phyloP scores from a whole-genome alignment of 2,329 filamentous ascomycete genomes.

The Nothomitra cinnamomea region DNA sequence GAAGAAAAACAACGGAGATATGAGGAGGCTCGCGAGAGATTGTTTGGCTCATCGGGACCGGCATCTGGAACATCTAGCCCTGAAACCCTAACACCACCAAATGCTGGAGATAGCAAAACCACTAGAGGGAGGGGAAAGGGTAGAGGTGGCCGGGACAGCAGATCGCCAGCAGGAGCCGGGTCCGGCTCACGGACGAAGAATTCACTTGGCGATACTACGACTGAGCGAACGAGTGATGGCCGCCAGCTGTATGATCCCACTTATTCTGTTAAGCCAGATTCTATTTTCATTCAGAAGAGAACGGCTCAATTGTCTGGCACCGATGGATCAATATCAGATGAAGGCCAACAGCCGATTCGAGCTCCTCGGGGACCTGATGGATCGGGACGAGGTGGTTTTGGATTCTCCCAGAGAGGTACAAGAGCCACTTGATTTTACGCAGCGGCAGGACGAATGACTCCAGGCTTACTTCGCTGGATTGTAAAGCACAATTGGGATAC shows the following conservation, averaged over 20 bases:
- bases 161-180: slow-evolving; percentile 17
- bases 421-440: slow-evolving; percentile 15
- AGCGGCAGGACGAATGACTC: neutral
- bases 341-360: slow-evolving; percentile 51
- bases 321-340: slow-evolving; percentile 31
- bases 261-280: slow-evolving; percentile 47
- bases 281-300: slow-evolving; percentile 25
- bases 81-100: slow-evolving; percentile 43
- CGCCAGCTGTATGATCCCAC: slow-evolving; percentile 52
- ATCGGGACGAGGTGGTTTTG: slow-evolving; percentile 61
- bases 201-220: slow-evolving; percentile 19
- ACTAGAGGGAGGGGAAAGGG: slow-evolving; percentile 25
- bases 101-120: slow-evolving; percentile 10
- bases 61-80: slow-evolving; percentile 43
- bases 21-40: slow-evolving; percentile 71
- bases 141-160: slow-evolving; percentile 31
- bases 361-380: slow-evolving; percentile 63
- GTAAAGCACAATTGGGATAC: neutral
- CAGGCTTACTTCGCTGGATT: neutral
- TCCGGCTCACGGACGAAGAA: slow-evolving; percentile 16
- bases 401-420: slow-evolving; percentile 51
- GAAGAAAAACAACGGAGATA: slow-evolving; percentile 87
- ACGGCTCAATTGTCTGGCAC: slow-evolving; percentile 8
- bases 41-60: slow-evolving; percentile 48
- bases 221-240: slow-evolving; percentile 31